Evolutionary conservation across 495 filamentous ascomycete genomes (phyloP).

Genomic region (Daldinia childiae): DNA sequence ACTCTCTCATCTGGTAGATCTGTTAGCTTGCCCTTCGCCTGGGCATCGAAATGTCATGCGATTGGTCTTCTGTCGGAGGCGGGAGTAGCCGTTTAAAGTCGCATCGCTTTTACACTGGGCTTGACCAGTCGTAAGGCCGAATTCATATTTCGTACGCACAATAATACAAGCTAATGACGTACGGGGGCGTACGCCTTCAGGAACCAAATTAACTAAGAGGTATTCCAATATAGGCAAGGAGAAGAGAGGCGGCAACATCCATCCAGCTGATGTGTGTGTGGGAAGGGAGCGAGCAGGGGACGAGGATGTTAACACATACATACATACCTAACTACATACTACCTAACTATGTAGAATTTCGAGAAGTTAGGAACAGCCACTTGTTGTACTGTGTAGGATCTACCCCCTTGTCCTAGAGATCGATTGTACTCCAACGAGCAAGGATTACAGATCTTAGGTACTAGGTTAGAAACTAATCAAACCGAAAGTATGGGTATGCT

Average conservation of each 20-base stretch:
- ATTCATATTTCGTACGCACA: slow-evolving; percentile 8
- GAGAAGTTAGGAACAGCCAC: slow-evolving; percentile 27
- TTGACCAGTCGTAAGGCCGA: slow-evolving; percentile 17
- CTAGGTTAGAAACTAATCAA: slow-evolving; percentile 22
- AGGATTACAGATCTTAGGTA: slow-evolving; percentile 40
- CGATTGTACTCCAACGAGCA: slow-evolving; percentile 40
- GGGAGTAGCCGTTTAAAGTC: slow-evolving; percentile 39
- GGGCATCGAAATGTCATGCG: slow-evolving; percentile 8
- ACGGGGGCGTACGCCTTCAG: slow-evolving; percentile 30
- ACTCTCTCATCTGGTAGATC: slow-evolving; percentile 4
- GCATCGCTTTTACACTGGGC: slow-evolving; percentile 36
- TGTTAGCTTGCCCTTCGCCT: slow-evolving; percentile 19
- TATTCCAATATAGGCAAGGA: slow-evolving; percentile 16
- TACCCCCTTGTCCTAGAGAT: slow-evolving; percentile 26
- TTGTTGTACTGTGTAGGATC: slow-evolving; percentile 41
- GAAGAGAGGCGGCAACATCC: slow-evolving; percentile 29
- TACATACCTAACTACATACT: too few species aligned
- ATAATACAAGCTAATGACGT: slow-evolving; percentile 38
- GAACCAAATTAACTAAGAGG: slow-evolving; percentile 31
- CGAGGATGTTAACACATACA: background rate
- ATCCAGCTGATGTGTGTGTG: slow-evolving; percentile 36
- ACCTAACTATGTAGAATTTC: too few species aligned
- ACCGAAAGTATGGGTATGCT: slow-evolving; percentile 26
- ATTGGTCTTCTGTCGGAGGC: slow-evolving; percentile 4
- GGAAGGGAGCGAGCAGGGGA: slow-evolving; percentile 21